These are phyloP conservation scores for Ogataea haglerorum DNA, from an alignment of 805 yeast species.

Conservation along the genomic window DNA sequence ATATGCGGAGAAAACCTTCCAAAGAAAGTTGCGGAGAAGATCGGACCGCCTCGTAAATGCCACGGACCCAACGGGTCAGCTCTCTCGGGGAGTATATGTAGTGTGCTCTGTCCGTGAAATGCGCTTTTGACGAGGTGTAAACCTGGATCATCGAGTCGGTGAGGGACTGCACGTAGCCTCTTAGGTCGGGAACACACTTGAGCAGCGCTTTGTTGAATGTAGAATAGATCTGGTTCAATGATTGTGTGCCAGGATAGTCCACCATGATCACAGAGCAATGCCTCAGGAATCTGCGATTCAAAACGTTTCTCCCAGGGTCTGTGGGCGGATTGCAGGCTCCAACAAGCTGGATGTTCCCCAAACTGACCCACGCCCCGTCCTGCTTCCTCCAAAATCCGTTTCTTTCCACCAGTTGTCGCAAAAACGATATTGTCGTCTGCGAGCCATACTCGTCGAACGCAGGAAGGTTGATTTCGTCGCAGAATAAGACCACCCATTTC, in stretches of 20 bases:
- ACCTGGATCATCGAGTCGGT: conserved; percentile 66
- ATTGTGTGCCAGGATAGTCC: conserved; percentile 67
- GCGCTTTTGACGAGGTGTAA: conserved; percentile 42
- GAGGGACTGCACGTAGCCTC: conserved; percentile 49
- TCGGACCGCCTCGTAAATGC: conserved; percentile 46
- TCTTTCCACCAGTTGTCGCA: conserved; percentile 71
- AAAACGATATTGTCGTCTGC: conserved; percentile 63
- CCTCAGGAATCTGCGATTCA: conserved; percentile 62
- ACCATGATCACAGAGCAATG: conserved; percentile 66
- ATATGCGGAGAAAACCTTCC: conserved; percentile 52
- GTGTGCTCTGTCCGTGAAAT: conserved; percentile 50
- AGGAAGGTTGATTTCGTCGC: conserved; percentile 90
- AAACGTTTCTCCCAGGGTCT: conserved; percentile 65
- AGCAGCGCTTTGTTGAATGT: conserved; percentile 55
- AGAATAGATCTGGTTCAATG: conserved; percentile 65
- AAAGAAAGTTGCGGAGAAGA: conserved; percentile 31
- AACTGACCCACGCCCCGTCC: conserved; percentile 61
- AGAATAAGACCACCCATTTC: conserved; percentile 75
- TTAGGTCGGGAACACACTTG: conserved; percentile 55
- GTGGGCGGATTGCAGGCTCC: conserved; percentile 94
- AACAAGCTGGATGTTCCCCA: conserved; percentile 72
- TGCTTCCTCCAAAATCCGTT: conserved; percentile 72
- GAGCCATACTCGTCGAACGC: conserved; percentile 67
- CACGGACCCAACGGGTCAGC: conserved; percentile 80
- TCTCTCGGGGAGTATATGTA: conserved; percentile 88